Evolutionary conservation across 2,329 filamentous ascomycete species (phyloP).

Genomic region (Venturia nashicola): DNA sequence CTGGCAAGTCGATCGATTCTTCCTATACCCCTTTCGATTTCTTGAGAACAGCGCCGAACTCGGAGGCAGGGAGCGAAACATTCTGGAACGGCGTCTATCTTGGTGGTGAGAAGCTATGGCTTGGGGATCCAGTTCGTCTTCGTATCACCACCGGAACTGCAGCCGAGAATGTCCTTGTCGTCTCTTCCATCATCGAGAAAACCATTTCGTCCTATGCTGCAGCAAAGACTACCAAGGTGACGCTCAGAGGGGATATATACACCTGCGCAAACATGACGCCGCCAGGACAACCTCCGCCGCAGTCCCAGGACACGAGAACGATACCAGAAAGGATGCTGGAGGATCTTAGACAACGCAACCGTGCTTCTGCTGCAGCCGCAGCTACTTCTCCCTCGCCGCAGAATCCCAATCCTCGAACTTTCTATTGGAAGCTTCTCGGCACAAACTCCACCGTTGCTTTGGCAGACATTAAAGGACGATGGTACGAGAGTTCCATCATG

Average conservation of each 20-base stretch:
- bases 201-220: slow-evolving; percentile 11
- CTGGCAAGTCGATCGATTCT: slow-evolving; percentile 42
- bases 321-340: slow-evolving; percentile 39
- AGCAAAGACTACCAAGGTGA: slow-evolving; percentile 20
- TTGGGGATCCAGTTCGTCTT: slow-evolving; percentile 45
- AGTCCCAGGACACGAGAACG: slow-evolving; percentile 18
- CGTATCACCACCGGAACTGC: slow-evolving; percentile 21
- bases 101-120: slow-evolving; percentile 48
- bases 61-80: slow-evolving; percentile 12
- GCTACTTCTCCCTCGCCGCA: slow-evolving; percentile 16
- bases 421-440: slow-evolving; percentile 32
- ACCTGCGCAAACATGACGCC: slow-evolving; percentile 29
- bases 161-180: slow-evolving; percentile 36
- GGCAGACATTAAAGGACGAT: slow-evolving; percentile 43
- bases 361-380: slow-evolving; percentile 21
- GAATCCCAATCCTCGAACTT: neutral
- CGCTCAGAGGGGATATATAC: slow-evolving; percentile 39
- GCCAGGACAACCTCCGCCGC: slow-evolving; percentile 14
- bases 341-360: slow-evolving; percentile 38
- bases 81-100: slow-evolving; percentile 42
- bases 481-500: slow-evolving; percentile 45
- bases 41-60: slow-evolving; percentile 19
- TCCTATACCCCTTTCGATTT: slow-evolving; percentile 41
- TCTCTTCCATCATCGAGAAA: slow-evolving; percentile 32
- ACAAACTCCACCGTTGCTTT: slow-evolving; percentile 25